Evolutionary conservation across 768 basidiomycete genomes (phyloP).

Genomic region (Sistotremastrum suecicum): DNA sequence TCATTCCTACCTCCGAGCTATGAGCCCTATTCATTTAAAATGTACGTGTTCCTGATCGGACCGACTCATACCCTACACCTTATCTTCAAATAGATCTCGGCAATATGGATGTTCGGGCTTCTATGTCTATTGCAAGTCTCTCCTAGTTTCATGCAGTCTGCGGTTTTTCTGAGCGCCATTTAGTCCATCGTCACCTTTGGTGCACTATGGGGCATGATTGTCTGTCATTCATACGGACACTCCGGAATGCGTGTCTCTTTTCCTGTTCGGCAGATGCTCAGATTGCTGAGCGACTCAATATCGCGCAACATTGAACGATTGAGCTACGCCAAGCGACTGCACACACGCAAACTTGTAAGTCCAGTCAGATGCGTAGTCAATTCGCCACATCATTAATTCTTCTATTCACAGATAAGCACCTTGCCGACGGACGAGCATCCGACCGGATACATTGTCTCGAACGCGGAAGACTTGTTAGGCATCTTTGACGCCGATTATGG

Average conservation of each 20-base stretch:
- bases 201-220: constrained; percentile 65
- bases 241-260: constrained; percentile 80
- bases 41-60: constrained; percentile 26
- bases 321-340: constrained; percentile 60
- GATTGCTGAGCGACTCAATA: constrained; percentile 65
- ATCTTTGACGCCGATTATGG: constrained; percentile 73
- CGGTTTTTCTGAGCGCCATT: background rate
- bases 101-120: constrained; percentile 74
- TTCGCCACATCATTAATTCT: background rate
- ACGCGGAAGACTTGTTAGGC: constrained; percentile 63
- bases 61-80: background rate
- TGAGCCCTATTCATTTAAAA: constrained; percentile 77
- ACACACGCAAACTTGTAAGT: constrained; percentile 62
- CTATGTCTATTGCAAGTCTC: constrained; percentile 64
- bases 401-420: constrained; percentile 44
- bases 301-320: constrained; percentile 68
- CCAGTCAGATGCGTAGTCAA: background rate
- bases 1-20: constrained; percentile 70
- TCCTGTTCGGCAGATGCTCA: constrained; percentile 70
- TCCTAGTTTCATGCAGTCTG: background rate
- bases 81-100: constrained; percentile 34
- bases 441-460: constrained; percentile 65
- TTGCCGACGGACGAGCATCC: constrained; percentile 53
- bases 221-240: constrained; percentile 63
- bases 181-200: constrained; percentile 73